Base-by-base conservation (phyloP, 306 rosid genomes). In the Fragaria vesca region DNA sequence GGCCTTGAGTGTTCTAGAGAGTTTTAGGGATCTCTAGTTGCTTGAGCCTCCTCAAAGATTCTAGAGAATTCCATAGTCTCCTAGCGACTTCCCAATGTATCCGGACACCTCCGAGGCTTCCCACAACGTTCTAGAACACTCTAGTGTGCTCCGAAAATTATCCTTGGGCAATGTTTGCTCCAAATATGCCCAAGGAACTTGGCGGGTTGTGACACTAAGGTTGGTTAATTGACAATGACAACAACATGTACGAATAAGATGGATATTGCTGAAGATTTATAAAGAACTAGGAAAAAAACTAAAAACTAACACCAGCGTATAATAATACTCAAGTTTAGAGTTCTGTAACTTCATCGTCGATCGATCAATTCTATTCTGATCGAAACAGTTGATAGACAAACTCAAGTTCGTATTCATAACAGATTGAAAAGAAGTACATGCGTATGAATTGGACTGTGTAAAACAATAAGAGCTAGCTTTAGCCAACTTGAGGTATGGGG, bases 401-500 rank as follows among this genome's bases (percentile, higher is more conserved):
- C 24, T 60, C 18, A 24, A 60, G 16, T 60, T 26, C 6, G 15
- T 60, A 26, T 11, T 13, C 17, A 3, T 28, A 60, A 26, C 36
- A 11, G 17, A 61, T 26, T 2, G 18, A 26, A 51, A 72, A 51
- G 26, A 72, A 72, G 42, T 52, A 20, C 34, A 10, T 51, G 3
- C 28, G 8, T 38, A 30, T 30, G 10, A 51, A 51, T 7, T 10
- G 66, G 4, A 61, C 12, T 63, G 43, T 36, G 21, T 38, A 54
- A 20, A 72, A 72, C 63, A 21, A 32, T 12, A 34, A 50, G 38
- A 51, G 63, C 45, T 50, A 12, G 40, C 67, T 62, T 9, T 71
- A 48, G 11, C 61, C 42, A 51, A 54, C 8, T 69, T 43, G 32
- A 72, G 45, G 76, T 45, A 54, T 54, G 76, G 48, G 47, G 47